Evolutionary conservation across 73 alveolate genomes (phyloP).

Genomic region (Paraurostyla sp.): DNA sequence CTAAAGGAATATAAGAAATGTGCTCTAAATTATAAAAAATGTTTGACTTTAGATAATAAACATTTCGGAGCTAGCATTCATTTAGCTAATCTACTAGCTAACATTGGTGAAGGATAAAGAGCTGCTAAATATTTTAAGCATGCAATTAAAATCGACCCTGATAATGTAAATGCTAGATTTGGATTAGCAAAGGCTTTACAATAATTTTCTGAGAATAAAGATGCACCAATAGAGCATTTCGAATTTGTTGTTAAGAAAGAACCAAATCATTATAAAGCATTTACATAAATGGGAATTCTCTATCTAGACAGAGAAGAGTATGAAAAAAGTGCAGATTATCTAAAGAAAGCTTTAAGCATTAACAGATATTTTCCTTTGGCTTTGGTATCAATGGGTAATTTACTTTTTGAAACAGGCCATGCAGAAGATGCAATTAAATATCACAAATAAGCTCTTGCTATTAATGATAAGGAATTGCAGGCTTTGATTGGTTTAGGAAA

Average conservation of each 20-base stretch:
- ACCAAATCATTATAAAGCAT: slow-evolving; percentile 72
- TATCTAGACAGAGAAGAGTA: slow-evolving; percentile 67
- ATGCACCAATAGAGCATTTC: slow-evolving; percentile 64
- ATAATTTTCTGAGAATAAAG: slow-evolving; percentile 42
- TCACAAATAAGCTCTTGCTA: slow-evolving; percentile 68
- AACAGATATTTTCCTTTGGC: slow-evolving; percentile 69
- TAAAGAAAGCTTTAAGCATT: slow-evolving; percentile 61
- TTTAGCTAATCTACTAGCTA: slow-evolving; percentile 71
- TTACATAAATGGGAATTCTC: slow-evolving; percentile 69
- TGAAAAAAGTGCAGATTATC: slow-evolving; percentile 59
- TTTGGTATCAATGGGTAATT: slow-evolving; percentile 77
- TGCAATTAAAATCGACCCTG: slow-evolving; percentile 72
- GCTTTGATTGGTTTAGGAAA: slow-evolving; percentile 82
- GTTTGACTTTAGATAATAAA: slow-evolving; percentile 60
- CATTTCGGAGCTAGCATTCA: slow-evolving; percentile 73
- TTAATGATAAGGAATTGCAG: slow-evolving; percentile 70
- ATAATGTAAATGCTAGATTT: slow-evolving; percentile 66
- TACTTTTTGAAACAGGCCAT: slow-evolving; percentile 79
- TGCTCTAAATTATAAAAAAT: slow-evolving; percentile 57
- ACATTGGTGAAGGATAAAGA: slow-evolving; percentile 68
- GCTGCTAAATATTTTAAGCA: slow-evolving; percentile 84
- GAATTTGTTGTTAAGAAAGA: slow-evolving; percentile 59
- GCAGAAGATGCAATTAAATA: slow-evolving; percentile 74
- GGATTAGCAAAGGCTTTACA: slow-evolving; percentile 75
- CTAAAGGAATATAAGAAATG: slow-evolving; percentile 70